These are phyloP conservation scores for Cercospora zeina DNA, from an alignment of 2,329 filamentous ascomycete genomes.

Conservation along the genomic window DNA sequence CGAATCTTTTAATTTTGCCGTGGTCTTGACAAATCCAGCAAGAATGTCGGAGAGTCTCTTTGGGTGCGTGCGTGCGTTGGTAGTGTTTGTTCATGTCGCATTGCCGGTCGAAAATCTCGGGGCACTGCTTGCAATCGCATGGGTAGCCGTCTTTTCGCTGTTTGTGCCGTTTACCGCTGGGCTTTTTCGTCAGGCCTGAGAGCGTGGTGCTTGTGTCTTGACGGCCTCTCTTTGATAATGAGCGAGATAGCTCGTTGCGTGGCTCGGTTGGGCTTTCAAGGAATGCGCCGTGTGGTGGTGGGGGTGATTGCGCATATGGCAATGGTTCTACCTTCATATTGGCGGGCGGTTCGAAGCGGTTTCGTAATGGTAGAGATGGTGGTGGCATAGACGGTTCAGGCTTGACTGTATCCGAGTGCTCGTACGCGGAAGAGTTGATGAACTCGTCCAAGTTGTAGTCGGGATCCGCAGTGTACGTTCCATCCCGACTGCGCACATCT, in stretches of 20 bases:
- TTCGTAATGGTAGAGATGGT: neutral
- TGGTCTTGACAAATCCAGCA: constrained; percentile 8
- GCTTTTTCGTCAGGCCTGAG: neutral
- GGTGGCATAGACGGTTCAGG: neutral
- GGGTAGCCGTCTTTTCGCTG: constrained; percentile 16
- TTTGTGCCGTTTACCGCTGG: constrained; percentile 3
- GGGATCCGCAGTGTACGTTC: neutral
- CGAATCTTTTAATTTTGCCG: constrained; percentile 11
- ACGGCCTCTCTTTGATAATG: constrained; percentile 7
- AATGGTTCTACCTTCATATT: neutral
- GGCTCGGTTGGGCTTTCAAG: neutral
- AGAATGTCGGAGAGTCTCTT: constrained; percentile 7
- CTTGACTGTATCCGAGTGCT: neutral
- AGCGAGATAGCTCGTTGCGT: neutral
- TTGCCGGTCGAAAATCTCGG: constrained; percentile 12
- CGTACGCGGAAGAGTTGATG: neutral
- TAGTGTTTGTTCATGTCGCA: constrained; percentile 24
- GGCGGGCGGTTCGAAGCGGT: neutral
- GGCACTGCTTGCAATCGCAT: constrained; percentile 12
- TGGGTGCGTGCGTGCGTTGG: constrained; percentile 9
- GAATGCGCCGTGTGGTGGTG: neutral
- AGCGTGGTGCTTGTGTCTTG: constrained; percentile 8
- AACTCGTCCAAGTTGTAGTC: constrained; percentile 6
- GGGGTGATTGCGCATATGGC: neutral
- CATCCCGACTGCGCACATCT: neutral